Percentiles rank a stretch among this genome's conserved stretches.
phyloP scores from a whole-genome alignment of 768 basidiomycete genomes.

The Cystofilobasidium ferigula region DNA sequence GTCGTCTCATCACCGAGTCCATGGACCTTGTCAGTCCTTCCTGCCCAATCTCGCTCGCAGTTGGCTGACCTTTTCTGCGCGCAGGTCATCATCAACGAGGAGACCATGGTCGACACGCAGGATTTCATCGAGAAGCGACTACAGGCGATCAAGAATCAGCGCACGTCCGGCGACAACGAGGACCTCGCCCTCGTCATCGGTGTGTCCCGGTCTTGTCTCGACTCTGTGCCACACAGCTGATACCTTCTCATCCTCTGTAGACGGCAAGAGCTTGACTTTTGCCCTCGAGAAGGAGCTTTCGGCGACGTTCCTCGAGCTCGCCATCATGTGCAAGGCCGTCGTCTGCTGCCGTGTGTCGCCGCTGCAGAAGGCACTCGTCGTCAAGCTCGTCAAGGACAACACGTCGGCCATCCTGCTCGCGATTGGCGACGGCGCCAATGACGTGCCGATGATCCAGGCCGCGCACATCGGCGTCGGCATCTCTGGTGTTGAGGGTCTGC shows the following conservation, averaged over 20 bases:
- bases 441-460: slow-evolving; percentile 98
- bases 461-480: slow-evolving; percentile 97
- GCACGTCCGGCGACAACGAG: slow-evolving; percentile 80
- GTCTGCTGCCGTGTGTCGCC: slow-evolving; percentile 98
- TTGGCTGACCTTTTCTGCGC: not conserved
- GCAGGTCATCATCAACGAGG: slow-evolving; percentile 90
- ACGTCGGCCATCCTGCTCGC: slow-evolving; percentile 85
- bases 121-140: slow-evolving; percentile 81
- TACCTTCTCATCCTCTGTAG: slow-evolving; percentile 40
- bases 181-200: slow-evolving; percentile 92
- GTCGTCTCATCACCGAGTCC: slow-evolving; percentile 89
- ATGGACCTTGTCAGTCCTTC: slow-evolving; percentile 76
- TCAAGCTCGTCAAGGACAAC: slow-evolving; percentile 98
- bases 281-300: slow-evolving; percentile 89
- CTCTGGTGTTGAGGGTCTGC: slow-evolving; percentile 94
- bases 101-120: slow-evolving; percentile 63
- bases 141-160: slow-evolving; percentile 83
- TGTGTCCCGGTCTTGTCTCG: slow-evolving; percentile 36
- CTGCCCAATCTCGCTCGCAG: not conserved
- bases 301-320: slow-evolving; percentile 81
- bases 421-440: slow-evolving; percentile 95
- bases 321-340: slow-evolving; percentile 96
- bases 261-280: slow-evolving; percentile 86
- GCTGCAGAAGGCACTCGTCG: slow-evolving; percentile 90
- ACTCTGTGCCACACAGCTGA: too few relatives aligned